These are phyloP conservation scores for Byssothecium circinans DNA, from an alignment of 2,329 filamentous ascomycete species.

Conservation along the genomic window DNA sequence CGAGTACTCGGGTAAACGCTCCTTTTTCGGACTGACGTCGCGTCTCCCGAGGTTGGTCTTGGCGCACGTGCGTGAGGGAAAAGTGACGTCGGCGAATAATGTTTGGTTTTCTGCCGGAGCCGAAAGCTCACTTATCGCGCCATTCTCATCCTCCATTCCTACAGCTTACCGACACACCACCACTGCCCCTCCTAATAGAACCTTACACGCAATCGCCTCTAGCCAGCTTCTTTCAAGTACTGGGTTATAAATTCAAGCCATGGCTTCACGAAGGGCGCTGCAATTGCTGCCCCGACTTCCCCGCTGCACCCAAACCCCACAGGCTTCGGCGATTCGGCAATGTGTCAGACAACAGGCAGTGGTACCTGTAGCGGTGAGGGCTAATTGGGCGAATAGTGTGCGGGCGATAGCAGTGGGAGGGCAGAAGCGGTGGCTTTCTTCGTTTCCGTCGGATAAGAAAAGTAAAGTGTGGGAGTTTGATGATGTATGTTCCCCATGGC, in stretches of 20 bases:
- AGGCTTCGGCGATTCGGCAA: conserved; percentile 4
- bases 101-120: not conserved
- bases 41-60: too few species aligned
- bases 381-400: not conserved
- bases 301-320: conserved; percentile 8
- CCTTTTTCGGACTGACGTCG: not conserved
- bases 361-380: not conserved
- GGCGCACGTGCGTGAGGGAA: conserved; percentile 9
- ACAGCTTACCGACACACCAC: too few species aligned
- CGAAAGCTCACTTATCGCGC: conserved; percentile 3
- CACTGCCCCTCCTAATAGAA: not conserved
- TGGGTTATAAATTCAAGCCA: too few species aligned
- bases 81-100: conserved; percentile 13
- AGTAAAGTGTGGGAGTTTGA: conserved; percentile 46
- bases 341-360: not conserved
- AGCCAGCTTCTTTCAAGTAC: too few species aligned
- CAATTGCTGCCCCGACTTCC: conserved; percentile 16
- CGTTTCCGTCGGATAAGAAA: conserved; percentile 24
- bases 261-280: conserved; percentile 23
- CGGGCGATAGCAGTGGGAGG: not conserved
- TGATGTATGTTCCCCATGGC: conserved; percentile 26
- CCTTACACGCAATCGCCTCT: not conserved
- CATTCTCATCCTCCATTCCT: not conserved
- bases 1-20: too few species aligned
- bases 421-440: conserved; percentile 42